Conservation (phyloP, 129 eudicot species). For the Gnaphalium uliginosum region DNA sequence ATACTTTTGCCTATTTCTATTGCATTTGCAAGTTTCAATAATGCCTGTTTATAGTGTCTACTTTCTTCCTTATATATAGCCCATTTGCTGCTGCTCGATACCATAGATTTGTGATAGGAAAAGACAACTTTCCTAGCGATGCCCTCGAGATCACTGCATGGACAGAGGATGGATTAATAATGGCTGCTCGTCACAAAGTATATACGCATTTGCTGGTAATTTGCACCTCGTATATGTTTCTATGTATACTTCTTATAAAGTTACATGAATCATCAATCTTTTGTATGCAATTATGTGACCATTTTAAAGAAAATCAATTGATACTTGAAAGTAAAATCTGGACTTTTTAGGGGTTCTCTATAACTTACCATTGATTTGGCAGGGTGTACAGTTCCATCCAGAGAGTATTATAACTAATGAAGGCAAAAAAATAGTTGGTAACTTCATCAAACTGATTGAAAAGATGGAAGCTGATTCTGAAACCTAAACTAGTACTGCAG, state of each 20-base stretch:
- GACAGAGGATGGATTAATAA: conserved; percentile 92
- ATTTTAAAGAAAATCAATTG: no score
- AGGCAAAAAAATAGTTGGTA: conserved; percentile 64
- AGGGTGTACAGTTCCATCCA: conserved; percentile 97
- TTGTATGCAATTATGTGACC: no score
- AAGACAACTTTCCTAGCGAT: conserved; percentile 79
- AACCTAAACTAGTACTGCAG: conserved; percentile 11
- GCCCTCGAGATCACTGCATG: conserved; percentile 91
- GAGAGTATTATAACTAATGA: conserved; percentile 87
- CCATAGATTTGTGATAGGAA: conserved; percentile 89
- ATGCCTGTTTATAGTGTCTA: not conserved
- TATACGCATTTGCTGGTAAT: conserved; percentile 72
- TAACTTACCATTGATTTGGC: conserved; percentile 16
- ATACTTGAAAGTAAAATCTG: not conserved
- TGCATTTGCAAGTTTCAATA: not conserved
- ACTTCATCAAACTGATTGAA: conserved; percentile 72
- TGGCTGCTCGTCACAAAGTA: conserved; percentile 93
- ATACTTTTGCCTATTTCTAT: no score
- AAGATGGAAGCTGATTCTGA: conserved; percentile 50
- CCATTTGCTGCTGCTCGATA: conserved; percentile 94
- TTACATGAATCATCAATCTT: no score
- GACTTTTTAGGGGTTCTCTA: not conserved
- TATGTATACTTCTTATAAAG: not conserved
- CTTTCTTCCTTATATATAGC: conserved; percentile 32
- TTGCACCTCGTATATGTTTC: not conserved